These are phyloP conservation scores for Parsonsia alboflavescens DNA, from an alignment of 257 asterid species.

Conservation along the genomic window DNA sequence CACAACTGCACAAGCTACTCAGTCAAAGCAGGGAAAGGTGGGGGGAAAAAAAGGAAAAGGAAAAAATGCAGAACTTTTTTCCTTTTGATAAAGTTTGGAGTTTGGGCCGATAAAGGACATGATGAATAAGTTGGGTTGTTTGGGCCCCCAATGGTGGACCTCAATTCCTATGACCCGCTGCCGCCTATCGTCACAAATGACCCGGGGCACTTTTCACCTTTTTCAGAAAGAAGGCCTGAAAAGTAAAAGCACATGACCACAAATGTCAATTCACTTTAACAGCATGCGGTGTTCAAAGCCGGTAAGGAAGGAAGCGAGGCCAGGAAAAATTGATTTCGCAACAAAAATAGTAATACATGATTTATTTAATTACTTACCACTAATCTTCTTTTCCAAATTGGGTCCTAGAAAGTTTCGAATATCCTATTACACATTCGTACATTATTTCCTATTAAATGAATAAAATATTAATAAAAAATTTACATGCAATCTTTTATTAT, in stretches of 20 bases:
- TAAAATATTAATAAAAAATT: no score
- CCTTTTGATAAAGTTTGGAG: constrained; percentile 1
- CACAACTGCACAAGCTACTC: background rate
- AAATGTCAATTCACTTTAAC: background rate
- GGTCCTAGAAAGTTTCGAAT: no score
- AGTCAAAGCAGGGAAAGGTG: background rate
- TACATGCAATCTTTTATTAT: no score
- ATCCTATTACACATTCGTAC: no score
- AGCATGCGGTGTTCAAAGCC: background rate
- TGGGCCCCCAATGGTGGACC: constrained; percentile 6
- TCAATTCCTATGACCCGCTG: no score
- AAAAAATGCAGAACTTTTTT: background rate
- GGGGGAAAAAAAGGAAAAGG: no score
- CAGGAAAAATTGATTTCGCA: no score
- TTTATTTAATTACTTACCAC: no score
- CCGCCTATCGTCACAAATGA: constrained; percentile 2
- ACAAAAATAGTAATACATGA: no score
- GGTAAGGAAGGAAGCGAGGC: no score
- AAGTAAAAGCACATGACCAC: constrained; percentile 14
- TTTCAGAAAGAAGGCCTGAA: constrained; percentile 10
- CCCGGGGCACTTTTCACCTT: background rate
- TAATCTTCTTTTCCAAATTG: no score
- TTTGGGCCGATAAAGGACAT: background rate
- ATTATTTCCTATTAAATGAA: no score
- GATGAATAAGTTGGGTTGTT: background rate